These are phyloP conservation scores for Ogataea dorogensis DNA, from an alignment of 805 yeast species.

Conservation along the genomic window DNA sequence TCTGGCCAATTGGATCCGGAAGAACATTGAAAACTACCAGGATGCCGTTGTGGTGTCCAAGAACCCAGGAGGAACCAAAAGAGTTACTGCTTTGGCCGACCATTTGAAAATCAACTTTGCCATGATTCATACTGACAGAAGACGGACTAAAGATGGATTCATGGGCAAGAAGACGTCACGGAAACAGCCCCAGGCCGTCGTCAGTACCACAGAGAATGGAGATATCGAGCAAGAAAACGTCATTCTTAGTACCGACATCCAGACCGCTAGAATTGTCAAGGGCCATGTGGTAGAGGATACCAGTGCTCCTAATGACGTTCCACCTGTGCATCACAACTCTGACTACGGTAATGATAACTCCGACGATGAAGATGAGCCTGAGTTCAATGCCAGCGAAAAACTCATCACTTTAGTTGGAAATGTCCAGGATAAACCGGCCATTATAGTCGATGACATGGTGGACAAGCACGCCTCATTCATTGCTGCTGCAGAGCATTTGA, in stretches of 20 bases:
- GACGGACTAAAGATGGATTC: slow-evolving; percentile 73
- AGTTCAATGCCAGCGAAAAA: slow-evolving; percentile 65
- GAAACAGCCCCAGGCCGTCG: slow-evolving; percentile 31
- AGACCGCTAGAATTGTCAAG: slow-evolving; percentile 92
- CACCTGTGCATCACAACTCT: slow-evolving; percentile 24
- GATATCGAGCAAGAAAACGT: slow-evolving; percentile 64
- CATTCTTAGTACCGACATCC: slow-evolving; percentile 74
- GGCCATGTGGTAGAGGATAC: slow-evolving; percentile 96
- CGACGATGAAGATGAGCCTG: slow-evolving; percentile 84
- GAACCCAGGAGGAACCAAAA: slow-evolving; percentile 97
- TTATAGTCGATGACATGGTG: slow-evolving; percentile 94
- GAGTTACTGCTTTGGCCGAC: slow-evolving; percentile 98
- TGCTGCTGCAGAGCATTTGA: slow-evolving; percentile 97
- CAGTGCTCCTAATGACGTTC: slow-evolving; percentile 17
- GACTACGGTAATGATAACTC: slow-evolving; percentile 73
- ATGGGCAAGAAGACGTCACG: slow-evolving; percentile 46
- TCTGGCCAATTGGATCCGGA: slow-evolving; percentile 92
- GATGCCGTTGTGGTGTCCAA: slow-evolving; percentile 96
- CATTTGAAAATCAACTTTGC: slow-evolving; percentile 94
- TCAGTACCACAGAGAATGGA: slow-evolving; percentile 40
- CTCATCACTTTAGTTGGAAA: slow-evolving; percentile 95
- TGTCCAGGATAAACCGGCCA: slow-evolving; percentile 87
- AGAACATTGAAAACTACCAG: slow-evolving; percentile 79
- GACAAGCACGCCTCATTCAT: slow-evolving; percentile 92
- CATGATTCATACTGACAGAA: slow-evolving; percentile 97